Evolutionary conservation across 805 yeast species (phyloP).

Genomic region (Myxozyma kluyveri): DNA sequence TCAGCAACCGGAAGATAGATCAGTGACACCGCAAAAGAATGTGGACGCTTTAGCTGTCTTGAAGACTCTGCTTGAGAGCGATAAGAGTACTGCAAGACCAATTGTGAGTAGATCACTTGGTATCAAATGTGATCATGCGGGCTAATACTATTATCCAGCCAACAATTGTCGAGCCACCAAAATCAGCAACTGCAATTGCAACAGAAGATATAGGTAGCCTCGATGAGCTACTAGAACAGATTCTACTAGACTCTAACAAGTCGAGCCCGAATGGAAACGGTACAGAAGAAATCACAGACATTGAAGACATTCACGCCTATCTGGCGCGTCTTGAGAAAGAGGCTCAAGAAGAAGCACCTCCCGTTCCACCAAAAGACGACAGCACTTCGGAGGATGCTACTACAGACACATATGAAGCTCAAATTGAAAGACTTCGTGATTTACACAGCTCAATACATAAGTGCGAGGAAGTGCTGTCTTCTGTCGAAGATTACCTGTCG

Average conservation of each 20-base stretch:
- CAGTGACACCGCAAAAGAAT: not conserved
- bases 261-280: too few species aligned
- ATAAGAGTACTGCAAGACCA: conserved; percentile 9
- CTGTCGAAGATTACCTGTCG: conserved; percentile 46
- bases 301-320: conserved; percentile 1
- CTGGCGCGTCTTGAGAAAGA: not conserved
- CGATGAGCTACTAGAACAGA: too few species aligned
- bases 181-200: too few species aligned
- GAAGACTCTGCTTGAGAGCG: conserved; percentile 10
- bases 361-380: not conserved
- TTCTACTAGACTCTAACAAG: too few species aligned
- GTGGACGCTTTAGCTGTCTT: conserved; percentile 16
- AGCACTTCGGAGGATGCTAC: not conserved
- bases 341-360: not conserved
- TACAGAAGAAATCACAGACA: not conserved
- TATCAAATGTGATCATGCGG: not conserved
- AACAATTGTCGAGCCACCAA: too few species aligned
- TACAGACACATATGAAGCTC: conserved; percentile 16
- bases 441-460: conserved; percentile 25
- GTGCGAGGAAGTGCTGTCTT: conserved; percentile 23
- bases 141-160: too few species aligned
- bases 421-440: conserved; percentile 25
- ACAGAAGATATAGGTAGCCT: too few species aligned
- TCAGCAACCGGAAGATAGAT: not conserved
- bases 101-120: not conserved